Percentiles rank a stretch among this genome's conserved stretches.
These are phyloP conservation scores for Suillus placidus DNA, from an alignment of 768 basidiomycete genomes.

Conservation along the genomic window DNA sequence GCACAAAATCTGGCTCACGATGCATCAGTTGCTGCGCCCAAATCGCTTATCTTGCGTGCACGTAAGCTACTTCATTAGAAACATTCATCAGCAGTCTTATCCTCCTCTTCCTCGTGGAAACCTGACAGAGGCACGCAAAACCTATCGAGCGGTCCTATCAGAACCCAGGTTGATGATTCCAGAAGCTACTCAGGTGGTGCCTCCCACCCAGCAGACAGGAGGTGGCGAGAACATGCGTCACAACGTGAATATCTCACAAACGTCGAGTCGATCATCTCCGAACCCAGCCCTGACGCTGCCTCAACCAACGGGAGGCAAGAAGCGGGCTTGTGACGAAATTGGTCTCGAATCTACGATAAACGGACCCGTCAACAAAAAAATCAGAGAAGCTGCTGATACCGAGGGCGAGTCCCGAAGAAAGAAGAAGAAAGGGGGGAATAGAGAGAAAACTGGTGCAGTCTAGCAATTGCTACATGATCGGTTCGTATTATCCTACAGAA, in stretches of 20 bases:
- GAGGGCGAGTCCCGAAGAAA: slow-evolving; percentile 21
- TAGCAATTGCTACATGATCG: background rate
- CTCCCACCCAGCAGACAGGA: background rate
- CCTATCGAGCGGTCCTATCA: slow-evolving; percentile 78
- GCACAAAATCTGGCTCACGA: slow-evolving; percentile 70
- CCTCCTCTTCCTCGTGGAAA: background rate
- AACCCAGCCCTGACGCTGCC: background rate
- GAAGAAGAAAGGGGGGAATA: slow-evolving; percentile 24
- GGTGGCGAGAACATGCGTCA: background rate
- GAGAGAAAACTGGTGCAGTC: slow-evolving; percentile 6
- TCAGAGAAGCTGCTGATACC: background rate
- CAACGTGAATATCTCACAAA: background rate
- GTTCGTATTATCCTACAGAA: background rate
- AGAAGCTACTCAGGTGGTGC: slow-evolving; percentile 1
- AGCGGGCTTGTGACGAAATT: slow-evolving; percentile 26
- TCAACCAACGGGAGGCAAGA: slow-evolving; percentile 14
- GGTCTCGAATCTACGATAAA: background rate
- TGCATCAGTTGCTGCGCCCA: slow-evolving; percentile 59
- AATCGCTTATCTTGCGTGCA: slow-evolving; percentile 71
- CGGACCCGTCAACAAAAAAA: background rate
- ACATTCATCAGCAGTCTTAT: background rate
- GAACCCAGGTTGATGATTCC: slow-evolving; percentile 72
- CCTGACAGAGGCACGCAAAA: slow-evolving; percentile 73
- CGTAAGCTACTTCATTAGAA: slow-evolving; percentile 49
- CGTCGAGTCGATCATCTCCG: background rate